Conservation (phyloP, 306 rosid genomes). For the Echinosophora koreensis region DNA sequence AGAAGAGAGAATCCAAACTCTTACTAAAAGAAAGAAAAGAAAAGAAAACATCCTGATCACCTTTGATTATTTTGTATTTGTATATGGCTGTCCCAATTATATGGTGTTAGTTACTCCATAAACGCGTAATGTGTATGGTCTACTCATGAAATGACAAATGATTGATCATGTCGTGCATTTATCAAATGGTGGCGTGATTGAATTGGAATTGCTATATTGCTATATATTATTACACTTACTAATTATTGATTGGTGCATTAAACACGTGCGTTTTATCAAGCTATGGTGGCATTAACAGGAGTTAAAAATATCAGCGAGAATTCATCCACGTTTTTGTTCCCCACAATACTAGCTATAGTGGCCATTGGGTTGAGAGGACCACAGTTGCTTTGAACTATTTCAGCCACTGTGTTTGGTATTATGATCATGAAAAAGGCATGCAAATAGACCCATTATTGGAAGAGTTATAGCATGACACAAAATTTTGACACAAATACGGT, state of each 20-base stretch:
- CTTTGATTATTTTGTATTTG: too few relatives aligned
- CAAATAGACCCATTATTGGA: background rate
- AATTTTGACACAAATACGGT: too few relatives aligned
- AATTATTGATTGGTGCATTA: background rate
- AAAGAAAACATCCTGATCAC: too few relatives aligned
- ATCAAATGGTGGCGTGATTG: slow-evolving; percentile 22
- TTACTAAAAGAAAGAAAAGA: too few relatives aligned
- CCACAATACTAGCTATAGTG: slow-evolving; percentile 31
- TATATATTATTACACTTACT: background rate
- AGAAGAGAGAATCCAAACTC: too few relatives aligned
- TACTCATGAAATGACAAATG: background rate
- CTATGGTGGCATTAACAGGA: slow-evolving; percentile 7
- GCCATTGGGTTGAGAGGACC: slow-evolving; percentile 19
- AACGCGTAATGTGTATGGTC: background rate
- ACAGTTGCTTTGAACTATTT: slow-evolving; percentile 4
- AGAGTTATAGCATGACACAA: too few relatives aligned
- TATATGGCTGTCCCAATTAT: background rate
- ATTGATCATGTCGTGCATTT: background rate
- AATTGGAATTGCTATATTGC: slow-evolving; percentile 1
- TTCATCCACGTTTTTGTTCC: slow-evolving; percentile 33
- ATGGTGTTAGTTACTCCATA: background rate
- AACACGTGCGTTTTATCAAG: slow-evolving; percentile 21
- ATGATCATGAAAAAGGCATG: background rate
- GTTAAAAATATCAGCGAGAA: background rate
- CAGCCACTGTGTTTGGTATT: slow-evolving; percentile 1